Base-by-base conservation (phyloP, 805 yeast species). In the Candida silvicultrix region DNA sequence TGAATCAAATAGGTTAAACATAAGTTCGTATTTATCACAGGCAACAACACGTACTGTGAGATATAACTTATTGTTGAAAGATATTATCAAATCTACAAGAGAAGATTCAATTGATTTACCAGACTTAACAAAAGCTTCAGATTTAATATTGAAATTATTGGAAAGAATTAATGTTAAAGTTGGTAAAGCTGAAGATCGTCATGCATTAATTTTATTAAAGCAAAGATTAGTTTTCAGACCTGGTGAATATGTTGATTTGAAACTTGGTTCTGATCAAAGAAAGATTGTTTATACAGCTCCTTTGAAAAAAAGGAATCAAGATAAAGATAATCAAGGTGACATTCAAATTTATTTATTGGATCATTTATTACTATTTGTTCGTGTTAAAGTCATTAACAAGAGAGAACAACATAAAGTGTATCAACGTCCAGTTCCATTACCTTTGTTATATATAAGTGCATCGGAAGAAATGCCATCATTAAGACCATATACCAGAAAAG, bases 11-110 rank as follows among this genome's bases (percentile, higher is more conserved):
- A 87, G 89, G 66, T 80, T 92, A 49, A 97, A 95, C 65, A 81
- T 94, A 45, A 86, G 92, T 22, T 94, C 98, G 0, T 94, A 89
- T 59, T 73, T 94, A 52, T 88, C 96, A 7, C 95, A 92, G 59
- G 97, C 98, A 43, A 90, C 96, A 2, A 89, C 97, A 15, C 78
- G 99, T 62, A 89, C 97, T 29, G 98, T 97, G 10, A 74, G 98
- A 54, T 94, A 94, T 66, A 96, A 95, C 52, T 69, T 94, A 42
- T 72, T 94, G 47, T 72, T 92, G 20, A 83, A 79, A 47, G 94
- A 92, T 41, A 86, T 94, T 32, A 71, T 88, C 52, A 92, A 94
- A 62, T 78, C 81, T 51, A 89, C 98, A 0, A 78, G 75, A 44
- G 83, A 83, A n/a, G 85, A 80, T 22, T 81, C 87, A 1, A 97